Conservation (phyloP, 164 flowering plant species). For the Piper betle region DNA sequence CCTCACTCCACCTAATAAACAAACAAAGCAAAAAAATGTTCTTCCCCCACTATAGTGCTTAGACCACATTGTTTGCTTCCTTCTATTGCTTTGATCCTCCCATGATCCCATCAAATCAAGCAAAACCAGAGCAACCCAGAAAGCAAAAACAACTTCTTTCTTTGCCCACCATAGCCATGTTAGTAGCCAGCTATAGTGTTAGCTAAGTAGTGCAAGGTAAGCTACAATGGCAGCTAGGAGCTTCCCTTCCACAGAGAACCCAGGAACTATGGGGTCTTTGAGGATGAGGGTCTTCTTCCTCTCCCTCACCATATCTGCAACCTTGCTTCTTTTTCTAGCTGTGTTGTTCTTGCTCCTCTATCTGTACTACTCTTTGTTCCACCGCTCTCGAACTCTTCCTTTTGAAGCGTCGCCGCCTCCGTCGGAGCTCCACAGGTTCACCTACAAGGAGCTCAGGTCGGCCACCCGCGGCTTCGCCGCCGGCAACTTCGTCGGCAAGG, state of each 20-base stretch:
- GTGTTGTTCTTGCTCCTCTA: constrained; percentile 43
- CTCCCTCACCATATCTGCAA: constrained; percentile 38
- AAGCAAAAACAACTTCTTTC: no score
- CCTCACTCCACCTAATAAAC: background rate
- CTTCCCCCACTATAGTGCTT: background rate
- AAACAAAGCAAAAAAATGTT: background rate
- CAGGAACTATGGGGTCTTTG: background rate
- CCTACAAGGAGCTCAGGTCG: constrained; percentile 58
- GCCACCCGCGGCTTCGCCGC: constrained; percentile 54
- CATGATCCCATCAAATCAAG: no score
- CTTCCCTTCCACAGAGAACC: background rate
- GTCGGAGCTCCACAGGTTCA: constrained; percentile 43
- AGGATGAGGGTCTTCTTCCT: constrained; percentile 28
- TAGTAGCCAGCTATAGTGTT: background rate
- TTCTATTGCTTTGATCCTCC: background rate
- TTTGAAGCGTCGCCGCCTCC: constrained; percentile 41
- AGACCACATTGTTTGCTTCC: background rate
- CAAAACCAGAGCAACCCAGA: no score
- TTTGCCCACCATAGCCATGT: no score
- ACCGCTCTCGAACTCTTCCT: constrained; percentile 57
- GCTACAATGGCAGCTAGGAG: background rate
- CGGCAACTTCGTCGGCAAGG: constrained; percentile 60
- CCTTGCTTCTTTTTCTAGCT: constrained; percentile 26
- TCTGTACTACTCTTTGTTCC: constrained; percentile 34
- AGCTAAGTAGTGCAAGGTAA: background rate